Evolutionary conservation across 345 rosid genomes (phyloP), one percentile per base, ranked within the genome.

Genomic region (Trapa incisa): DNA sequence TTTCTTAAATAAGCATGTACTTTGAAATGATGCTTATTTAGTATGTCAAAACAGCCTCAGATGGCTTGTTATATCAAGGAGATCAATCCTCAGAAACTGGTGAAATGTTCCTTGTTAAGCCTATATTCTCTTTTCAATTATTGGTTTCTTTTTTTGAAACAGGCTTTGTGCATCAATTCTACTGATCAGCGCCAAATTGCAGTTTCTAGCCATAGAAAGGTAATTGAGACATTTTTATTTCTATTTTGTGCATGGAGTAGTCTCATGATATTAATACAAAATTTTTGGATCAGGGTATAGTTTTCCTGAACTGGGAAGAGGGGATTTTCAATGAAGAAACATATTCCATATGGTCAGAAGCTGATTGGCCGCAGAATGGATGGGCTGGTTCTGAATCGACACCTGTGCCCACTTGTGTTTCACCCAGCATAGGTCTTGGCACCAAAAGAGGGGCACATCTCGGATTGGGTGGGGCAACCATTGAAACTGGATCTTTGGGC

Each of bases 191-290:
- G 80, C 73, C 89, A 87, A 78, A 83, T 83, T 76, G 98, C 92
- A 73, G 71, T 92, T 65, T 86, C 98, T 56, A 86, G 96, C 87
- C 88, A 84, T 73, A 81, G 87, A 71, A 92, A 92, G 96, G 98
- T 92, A 72, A 77, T 89, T 80, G 65, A 71, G 65, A 37, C 52
- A 61, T 39, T 47, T 32, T 0, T 57, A 56, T 53, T 66, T 43
- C 39, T 32, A 50, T 22, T 54, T 58, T 17, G 2, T 58, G 37
- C 63, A 58, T 58, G 37, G 35, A 58, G 38, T 32, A 8, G 8
- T 58, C 38, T 58, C 63, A 33, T n/a, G 63, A 58, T 33, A 36
- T 17, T 35, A 60, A 47, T 14, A 43, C 54, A 62, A 41, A 79
- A 75, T 67, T 72, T 48, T 65, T 15, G 52, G 35, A 37, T 67